phyloP scores from a whole-genome alignment of 2,329 filamentous ascomycete species.

The Geosmithia putterillii region DNA sequence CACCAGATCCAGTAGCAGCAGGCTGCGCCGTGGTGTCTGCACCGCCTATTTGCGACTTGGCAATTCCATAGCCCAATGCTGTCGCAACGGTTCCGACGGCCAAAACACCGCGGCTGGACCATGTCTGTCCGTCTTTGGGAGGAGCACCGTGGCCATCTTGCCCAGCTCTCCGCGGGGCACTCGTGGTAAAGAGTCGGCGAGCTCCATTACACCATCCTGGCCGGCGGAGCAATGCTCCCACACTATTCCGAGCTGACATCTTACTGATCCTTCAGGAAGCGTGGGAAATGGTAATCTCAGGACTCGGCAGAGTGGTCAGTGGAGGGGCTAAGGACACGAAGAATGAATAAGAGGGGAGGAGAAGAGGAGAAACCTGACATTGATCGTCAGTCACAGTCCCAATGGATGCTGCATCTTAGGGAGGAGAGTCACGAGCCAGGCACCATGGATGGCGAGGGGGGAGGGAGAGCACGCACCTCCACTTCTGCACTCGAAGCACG shows the following conservation, averaged over 20 bases:
- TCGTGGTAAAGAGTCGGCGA: not conserved
- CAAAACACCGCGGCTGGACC: slow-evolving; percentile 3
- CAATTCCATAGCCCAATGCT: slow-evolving; percentile 2
- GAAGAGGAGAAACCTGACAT: not conserved
- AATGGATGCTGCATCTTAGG: not conserved
- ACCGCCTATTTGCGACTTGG: not conserved
- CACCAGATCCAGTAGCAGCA: not conserved
- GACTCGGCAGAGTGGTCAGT: no score
- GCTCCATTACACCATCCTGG: not conserved
- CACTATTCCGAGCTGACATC: not conserved
- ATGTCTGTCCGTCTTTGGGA: not conserved
- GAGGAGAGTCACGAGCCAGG: not conserved
- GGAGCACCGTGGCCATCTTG: no score
- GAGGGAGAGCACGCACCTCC: no score
- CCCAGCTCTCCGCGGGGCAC: not conserved
- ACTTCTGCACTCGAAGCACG: not conserved
- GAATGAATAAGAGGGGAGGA: not conserved
- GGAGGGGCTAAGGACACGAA: not conserved
- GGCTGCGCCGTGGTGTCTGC: not conserved
- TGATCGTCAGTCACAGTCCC: not conserved
- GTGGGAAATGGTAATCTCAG: no score
- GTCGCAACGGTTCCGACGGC: slow-evolving; percentile 2
- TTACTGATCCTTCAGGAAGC: not conserved
- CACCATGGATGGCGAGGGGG: not conserved
- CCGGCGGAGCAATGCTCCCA: not conserved